These are phyloP conservation scores for Gryganskiella cystojenkinii DNA, from an alignment of 192 early-diverging fungal species.

Conservation along the genomic window DNA sequence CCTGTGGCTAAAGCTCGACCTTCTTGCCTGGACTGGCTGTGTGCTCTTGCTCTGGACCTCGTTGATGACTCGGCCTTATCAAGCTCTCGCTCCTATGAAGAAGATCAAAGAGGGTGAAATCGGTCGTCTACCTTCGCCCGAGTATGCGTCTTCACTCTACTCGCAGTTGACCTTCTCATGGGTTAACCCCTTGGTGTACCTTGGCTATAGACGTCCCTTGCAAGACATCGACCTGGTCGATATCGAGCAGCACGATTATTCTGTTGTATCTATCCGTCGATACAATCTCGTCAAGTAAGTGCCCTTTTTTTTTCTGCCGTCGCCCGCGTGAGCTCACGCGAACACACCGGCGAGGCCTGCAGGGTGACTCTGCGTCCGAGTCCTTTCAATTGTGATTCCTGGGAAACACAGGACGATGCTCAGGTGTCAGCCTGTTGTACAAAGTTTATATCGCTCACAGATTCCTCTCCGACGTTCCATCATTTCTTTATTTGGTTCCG, in stretches of 20 bases:
- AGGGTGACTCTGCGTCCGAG: too few relatives aligned
- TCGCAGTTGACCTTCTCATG: conserved; percentile 19
- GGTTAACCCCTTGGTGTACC: conserved; percentile 36
- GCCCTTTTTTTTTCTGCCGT: not conserved
- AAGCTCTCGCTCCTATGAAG: not conserved
- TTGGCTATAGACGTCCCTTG: conserved; percentile 13
- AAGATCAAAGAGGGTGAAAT: not conserved
- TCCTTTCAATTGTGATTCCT: not conserved
- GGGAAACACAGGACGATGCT: not conserved
- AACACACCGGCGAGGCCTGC: not conserved
- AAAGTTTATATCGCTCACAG: too few relatives aligned
- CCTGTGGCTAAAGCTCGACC: conserved; percentile 3
- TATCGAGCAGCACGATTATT: conserved; percentile 59
- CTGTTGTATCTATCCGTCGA: conserved; percentile 20
- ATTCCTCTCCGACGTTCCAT: too few relatives aligned
- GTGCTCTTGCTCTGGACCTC: conserved; percentile 3
- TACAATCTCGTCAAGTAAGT: conserved; percentile 40
- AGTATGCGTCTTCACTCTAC: conserved; percentile 24
- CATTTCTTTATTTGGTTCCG: too few relatives aligned
- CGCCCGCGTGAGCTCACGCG: not conserved
- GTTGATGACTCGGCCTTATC: conserved; percentile 7
- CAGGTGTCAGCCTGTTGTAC: too few relatives aligned
- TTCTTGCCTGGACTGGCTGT: not conserved
- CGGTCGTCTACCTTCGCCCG: not conserved
- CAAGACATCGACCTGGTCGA: conserved; percentile 59